phyloP scores from a whole-genome alignment of 2,329 filamentous ascomycete genomes.

The Phoma herbarum region DNA sequence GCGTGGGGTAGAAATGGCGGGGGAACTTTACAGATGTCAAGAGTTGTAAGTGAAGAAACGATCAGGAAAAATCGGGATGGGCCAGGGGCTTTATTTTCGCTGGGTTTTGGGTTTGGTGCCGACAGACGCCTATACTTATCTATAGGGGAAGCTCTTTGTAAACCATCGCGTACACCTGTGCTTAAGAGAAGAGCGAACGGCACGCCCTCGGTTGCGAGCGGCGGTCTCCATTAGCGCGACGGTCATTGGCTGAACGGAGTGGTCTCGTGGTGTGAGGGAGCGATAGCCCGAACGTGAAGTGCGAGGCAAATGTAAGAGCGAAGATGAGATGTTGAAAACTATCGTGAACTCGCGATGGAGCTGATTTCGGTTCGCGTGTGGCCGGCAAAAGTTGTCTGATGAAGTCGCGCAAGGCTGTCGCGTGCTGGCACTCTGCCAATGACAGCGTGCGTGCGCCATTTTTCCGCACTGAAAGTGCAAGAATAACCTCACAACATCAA shows the following conservation, averaged over 20 bases:
- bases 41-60: conserved; percentile 15
- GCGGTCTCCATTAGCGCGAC: conserved; percentile 29
- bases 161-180: conserved; percentile 30
- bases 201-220: conserved; percentile 34
- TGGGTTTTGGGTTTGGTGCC: conserved; percentile 33
- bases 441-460: conserved; percentile 19
- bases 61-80: conserved; percentile 15
- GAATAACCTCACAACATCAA: conserved; percentile 17
- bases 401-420: conserved; percentile 17
- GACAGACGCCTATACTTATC: conserved; percentile 37
- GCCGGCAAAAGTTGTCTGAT: conserved; percentile 20
- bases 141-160: conserved; percentile 29
- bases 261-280: conserved; percentile 24
- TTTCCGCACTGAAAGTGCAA: conserved; percentile 15
- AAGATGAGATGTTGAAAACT: neutral
- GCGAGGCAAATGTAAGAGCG: conserved; percentile 9
- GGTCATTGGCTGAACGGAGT: conserved; percentile 31
- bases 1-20: conserved; percentile 31
- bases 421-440: conserved; percentile 19
- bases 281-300: too few relatives aligned
- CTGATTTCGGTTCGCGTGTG: conserved; percentile 1
- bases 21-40: conserved; percentile 17
- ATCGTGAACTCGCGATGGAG: conserved; percentile 6
- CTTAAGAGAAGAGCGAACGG: conserved; percentile 23
- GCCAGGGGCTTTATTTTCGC: conserved; percentile 33